Evolutionary conservation across 2,329 filamentous ascomycete species (phyloP).

Genomic region (Coniochaeta sp.): DNA sequence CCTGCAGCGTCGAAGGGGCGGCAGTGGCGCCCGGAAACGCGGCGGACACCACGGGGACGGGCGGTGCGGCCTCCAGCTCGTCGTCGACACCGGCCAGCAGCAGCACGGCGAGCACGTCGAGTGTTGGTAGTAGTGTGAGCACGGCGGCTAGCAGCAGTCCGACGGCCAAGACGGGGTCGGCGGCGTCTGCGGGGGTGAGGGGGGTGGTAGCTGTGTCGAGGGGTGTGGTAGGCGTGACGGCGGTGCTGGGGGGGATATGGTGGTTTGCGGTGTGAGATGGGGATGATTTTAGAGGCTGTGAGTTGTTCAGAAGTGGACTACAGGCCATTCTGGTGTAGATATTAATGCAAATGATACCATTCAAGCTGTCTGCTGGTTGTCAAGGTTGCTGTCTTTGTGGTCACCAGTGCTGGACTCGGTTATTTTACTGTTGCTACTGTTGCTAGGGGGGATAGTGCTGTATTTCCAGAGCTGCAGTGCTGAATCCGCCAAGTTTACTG

Average conservation of each 20-base stretch:
- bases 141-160: not conserved
- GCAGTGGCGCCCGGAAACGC: not conserved
- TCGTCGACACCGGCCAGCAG: not conserved
- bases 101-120: not conserved
- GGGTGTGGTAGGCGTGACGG: not conserved
- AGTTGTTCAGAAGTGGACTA: no score
- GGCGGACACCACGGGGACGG: not conserved
- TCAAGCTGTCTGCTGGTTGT: no score
- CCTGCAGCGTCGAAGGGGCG: conserved; percentile 9
- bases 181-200: not conserved
- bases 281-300: not conserved
- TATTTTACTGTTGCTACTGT: no score
- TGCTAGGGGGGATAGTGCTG: no score
- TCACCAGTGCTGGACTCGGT: no score
- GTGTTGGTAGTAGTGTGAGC: not conserved
- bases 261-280: not conserved
- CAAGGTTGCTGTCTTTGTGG: no score
- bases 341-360: not conserved
- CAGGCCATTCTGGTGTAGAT: not conserved
- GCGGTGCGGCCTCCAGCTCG: not conserved
- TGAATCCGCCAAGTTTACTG: no score
- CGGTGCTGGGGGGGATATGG: not conserved
- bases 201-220: not conserved
- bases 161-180: not conserved
- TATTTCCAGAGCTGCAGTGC: no score